Evolutionary conservation across 805 yeast species (phyloP).

Genomic region (Barnettozyma sucrosica): DNA sequence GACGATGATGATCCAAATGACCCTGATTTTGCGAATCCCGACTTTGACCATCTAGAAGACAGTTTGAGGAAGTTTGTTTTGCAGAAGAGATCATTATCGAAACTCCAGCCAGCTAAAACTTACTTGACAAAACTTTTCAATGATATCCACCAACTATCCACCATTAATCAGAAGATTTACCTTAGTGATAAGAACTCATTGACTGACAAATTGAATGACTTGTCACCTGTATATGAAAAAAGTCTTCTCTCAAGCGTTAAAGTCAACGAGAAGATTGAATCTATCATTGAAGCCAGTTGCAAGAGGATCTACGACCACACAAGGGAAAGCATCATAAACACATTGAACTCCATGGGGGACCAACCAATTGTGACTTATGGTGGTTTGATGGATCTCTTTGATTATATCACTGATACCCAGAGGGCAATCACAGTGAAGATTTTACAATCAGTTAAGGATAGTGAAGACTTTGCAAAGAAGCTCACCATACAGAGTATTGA

Average conservation of each 20-base stretch:
- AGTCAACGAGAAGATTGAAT: slow-evolving; percentile 55
- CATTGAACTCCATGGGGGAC: slow-evolving; percentile 47
- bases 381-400: slow-evolving; percentile 60
- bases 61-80: slow-evolving; percentile 79
- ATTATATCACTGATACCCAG: slow-evolving; percentile 68
- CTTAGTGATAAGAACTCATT: slow-evolving; percentile 43
- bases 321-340: slow-evolving; percentile 42
- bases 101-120: slow-evolving; percentile 89
- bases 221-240: slow-evolving; percentile 61
- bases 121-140: slow-evolving; percentile 62
- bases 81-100: slow-evolving; percentile 84
- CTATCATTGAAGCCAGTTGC: slow-evolving; percentile 54
- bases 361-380: slow-evolving; percentile 46
- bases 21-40: slow-evolving; percentile 38
- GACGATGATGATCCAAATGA: slow-evolving; percentile 27
- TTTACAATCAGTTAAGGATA: slow-evolving; percentile 50
- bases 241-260: slow-evolving; percentile 45
- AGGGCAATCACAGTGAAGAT: slow-evolving; percentile 59
- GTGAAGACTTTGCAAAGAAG: slow-evolving; percentile 66
- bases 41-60: slow-evolving; percentile 80
- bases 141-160: slow-evolving; percentile 59
- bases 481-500: slow-evolving; percentile 57
- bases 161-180: slow-evolving; percentile 54
- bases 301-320: slow-evolving; percentile 57
- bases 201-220: slow-evolving; percentile 42